Percentiles rank a stretch among this genome's conserved stretches.
phyloP scores from a whole-genome alignment of 192 early-diverging fungal species.

The Coemansia sp. region DNA sequence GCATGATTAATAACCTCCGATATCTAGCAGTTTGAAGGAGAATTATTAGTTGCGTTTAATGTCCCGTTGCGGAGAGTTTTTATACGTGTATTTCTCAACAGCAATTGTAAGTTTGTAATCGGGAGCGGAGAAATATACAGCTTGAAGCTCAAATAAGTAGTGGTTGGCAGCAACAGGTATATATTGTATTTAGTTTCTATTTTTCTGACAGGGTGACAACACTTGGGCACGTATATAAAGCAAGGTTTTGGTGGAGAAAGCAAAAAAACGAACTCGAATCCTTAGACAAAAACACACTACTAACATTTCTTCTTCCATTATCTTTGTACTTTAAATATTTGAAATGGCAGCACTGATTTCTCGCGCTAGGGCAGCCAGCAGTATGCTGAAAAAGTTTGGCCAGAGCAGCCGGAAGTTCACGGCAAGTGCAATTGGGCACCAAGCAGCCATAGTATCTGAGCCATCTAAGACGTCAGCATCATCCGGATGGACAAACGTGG shows the following conservation, averaged over 20 bases:
- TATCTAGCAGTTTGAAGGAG: too few species aligned
- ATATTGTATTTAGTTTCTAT: too few species aligned
- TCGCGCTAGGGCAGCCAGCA: not conserved
- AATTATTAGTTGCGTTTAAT: too few species aligned
- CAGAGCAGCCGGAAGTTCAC: not conserved
- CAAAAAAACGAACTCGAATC: too few species aligned
- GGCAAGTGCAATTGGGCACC: not conserved
- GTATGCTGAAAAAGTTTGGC: not conserved
- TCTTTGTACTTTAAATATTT: too few species aligned
- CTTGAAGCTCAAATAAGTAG: not conserved
- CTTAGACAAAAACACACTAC: too few species aligned
- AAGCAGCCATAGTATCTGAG: not conserved
- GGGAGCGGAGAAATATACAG: constrained; percentile 1
- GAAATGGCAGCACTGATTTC: not conserved
- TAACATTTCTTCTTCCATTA: not conserved
- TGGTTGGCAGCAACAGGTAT: too few species aligned
- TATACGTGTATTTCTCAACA: not conserved
- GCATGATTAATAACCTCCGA: too few species aligned
- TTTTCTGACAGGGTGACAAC: too few species aligned
- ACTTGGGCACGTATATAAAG: too few species aligned
- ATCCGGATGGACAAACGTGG: constrained; percentile 27
- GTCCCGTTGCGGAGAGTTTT: not conserved
- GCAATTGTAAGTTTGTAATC: not conserved
- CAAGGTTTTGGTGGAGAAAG: too few species aligned
- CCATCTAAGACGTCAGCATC: not conserved